Conservation (phyloP, 768 basidiomycete genomes). For the Leccinum obscurum region DNA sequence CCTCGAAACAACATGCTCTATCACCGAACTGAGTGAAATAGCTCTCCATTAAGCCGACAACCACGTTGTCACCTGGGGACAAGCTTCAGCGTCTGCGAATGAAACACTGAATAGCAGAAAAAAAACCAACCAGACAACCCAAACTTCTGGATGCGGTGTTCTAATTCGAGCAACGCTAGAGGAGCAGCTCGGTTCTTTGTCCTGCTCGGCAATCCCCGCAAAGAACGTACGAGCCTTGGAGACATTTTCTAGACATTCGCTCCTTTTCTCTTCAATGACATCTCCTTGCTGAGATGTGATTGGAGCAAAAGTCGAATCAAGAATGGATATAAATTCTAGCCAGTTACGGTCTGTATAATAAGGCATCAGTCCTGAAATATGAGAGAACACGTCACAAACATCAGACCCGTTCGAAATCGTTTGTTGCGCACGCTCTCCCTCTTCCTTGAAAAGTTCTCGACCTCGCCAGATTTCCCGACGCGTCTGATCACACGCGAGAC, state of each 20-base stretch:
- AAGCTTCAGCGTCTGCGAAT: conserved; percentile 2
- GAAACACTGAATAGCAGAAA: background rate
- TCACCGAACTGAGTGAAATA: conserved; percentile 76
- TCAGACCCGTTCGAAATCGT: conserved; percentile 62
- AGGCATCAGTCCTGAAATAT: conserved; percentile 22
- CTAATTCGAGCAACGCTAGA: conserved; percentile 76
- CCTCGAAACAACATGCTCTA: conserved; percentile 87
- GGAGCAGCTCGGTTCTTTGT: conserved; percentile 74
- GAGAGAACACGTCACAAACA: conserved; percentile 8
- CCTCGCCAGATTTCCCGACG: conserved; percentile 68
- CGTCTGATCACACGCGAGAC: conserved; percentile 71
- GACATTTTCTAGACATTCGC: conserved; percentile 40
- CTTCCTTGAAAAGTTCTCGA: conserved; percentile 57
- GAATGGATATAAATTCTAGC: conserved; percentile 75
- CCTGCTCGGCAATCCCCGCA: conserved; percentile 53
- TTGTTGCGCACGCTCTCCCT: conserved; percentile 58
- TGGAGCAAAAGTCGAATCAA: conserved; percentile 64
- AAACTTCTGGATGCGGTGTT: conserved; percentile 54
- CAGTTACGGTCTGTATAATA: conserved; percentile 71
- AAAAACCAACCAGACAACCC: conserved; percentile 43
- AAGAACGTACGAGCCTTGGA: conserved; percentile 53
- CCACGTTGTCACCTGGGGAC: conserved; percentile 43
- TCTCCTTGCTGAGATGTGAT: conserved; percentile 29
- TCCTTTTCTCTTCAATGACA: conserved; percentile 37
- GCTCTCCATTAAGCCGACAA: conserved; percentile 53